These are phyloP conservation scores for Leptodermis oblonga DNA, from an alignment of 257 asterid species.

Conservation along the genomic window DNA sequence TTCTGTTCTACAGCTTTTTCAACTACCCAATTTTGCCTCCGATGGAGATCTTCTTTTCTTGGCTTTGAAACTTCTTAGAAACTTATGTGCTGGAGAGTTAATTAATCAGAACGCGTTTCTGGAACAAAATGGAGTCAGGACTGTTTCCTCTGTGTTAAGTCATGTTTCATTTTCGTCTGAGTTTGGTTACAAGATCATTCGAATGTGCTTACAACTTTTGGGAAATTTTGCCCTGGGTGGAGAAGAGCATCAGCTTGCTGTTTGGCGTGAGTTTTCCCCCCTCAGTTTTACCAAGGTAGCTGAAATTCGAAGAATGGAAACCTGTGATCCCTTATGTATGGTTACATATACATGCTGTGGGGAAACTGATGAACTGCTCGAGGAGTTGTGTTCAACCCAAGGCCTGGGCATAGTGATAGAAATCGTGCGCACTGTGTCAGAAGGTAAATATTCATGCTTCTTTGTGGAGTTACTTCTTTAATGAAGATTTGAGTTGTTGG, in stretches of 20 bases:
- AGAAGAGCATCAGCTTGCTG: constrained; percentile 42
- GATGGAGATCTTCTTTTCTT: constrained; percentile 37
- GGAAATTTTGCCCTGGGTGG: constrained; percentile 83
- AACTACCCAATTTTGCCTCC: constrained; percentile 32
- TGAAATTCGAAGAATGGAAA: constrained; percentile 45
- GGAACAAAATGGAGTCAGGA: constrained; percentile 49
- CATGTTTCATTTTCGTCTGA: constrained; percentile 32
- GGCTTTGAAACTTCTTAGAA: constrained; percentile 65
- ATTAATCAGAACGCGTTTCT: constrained; percentile 64
- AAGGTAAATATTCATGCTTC: constrained; percentile 32
- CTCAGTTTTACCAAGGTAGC: constrained; percentile 49
- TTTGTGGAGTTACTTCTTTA: not conserved
- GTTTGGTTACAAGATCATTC: constrained; percentile 39
- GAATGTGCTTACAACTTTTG: constrained; percentile 60
- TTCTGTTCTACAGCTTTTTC: constrained; percentile 50
- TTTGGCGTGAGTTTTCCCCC: constrained; percentile 64
- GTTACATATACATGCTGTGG: constrained; percentile 55
- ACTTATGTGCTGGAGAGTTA: constrained; percentile 80
- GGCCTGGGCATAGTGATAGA: constrained; percentile 45
- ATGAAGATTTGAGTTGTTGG: not conserved
- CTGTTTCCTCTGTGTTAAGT: constrained; percentile 35
- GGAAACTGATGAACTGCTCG: constrained; percentile 29
- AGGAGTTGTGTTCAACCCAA: constrained; percentile 41
- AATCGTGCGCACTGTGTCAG: constrained; percentile 46
- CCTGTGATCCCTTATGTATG: constrained; percentile 82